phyloP scores from a whole-genome alignment of 108 stramenopile species.

The Skeletonema menzelii region DNA sequence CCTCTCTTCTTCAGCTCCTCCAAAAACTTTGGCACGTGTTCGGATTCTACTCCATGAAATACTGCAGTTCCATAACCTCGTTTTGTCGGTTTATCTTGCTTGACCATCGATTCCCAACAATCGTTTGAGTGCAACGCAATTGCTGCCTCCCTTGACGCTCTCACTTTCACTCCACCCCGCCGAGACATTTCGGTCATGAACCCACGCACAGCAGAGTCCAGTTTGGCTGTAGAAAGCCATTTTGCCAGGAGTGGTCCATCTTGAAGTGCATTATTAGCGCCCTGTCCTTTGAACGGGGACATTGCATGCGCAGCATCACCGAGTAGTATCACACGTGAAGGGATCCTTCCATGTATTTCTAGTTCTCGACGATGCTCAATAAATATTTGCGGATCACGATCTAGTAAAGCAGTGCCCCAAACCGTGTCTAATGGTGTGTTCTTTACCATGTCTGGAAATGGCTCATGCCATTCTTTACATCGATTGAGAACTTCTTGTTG shows the following conservation, averaged over 20 bases:
- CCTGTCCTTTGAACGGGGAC: constrained; percentile 94
- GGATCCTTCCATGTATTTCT: constrained; percentile 26
- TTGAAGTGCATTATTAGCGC: constrained; percentile 89
- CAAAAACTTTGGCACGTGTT: constrained; percentile 40
- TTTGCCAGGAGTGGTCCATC: constrained; percentile 81
- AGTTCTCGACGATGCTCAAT: constrained; percentile 32
- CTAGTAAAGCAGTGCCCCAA: constrained; percentile 78
- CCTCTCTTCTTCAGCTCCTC: constrained; percentile 37
- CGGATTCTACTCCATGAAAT: constrained; percentile 60
- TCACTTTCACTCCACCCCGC: constrained; percentile 67
- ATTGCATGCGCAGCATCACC: constrained; percentile 92
- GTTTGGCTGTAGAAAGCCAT: constrained; percentile 56
- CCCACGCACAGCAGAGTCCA: constrained; percentile 63
- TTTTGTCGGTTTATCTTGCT: constrained; percentile 12
- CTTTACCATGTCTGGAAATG: constrained; percentile 69
- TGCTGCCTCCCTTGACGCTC: constrained; percentile 76
- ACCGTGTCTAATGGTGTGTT: constrained; percentile 65
- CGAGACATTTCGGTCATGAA: constrained; percentile 74
- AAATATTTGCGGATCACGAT: constrained; percentile 73
- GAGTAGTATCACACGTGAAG: constrained; percentile 63
- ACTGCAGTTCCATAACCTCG: constrained; percentile 22
- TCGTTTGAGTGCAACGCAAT: constrained; percentile 50
- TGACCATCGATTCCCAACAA: constrained; percentile 46
- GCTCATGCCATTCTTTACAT: constrained; percentile 71
- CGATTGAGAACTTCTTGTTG: constrained; percentile 55